Evolutionary conservation across 1,284 basidiomycete species (phyloP).

Genomic region (Ceratobasidium sp.): DNA sequence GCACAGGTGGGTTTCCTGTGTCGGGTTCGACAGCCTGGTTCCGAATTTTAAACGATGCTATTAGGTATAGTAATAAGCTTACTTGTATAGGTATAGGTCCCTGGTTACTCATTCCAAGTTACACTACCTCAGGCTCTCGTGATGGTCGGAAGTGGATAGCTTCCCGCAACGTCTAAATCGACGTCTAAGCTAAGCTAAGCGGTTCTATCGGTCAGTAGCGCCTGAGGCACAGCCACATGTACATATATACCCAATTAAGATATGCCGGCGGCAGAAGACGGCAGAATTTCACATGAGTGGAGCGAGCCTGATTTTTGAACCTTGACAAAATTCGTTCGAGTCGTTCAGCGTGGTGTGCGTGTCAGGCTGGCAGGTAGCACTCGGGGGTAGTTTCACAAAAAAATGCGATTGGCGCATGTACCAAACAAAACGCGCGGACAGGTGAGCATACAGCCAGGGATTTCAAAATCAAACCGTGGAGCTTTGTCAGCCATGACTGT

Average conservation of each 20-base stretch:
- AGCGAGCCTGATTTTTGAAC: no score
- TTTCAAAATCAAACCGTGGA: no score
- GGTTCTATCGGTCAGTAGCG: no score
- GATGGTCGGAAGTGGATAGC: neutral
- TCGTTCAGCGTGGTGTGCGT: no score
- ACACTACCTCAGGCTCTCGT: neutral
- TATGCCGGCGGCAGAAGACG: no score
- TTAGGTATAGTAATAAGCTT: neutral
- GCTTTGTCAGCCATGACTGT: no score
- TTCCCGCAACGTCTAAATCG: neutral
- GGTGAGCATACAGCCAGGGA: neutral
- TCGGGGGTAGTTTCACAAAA: conserved; percentile 3
- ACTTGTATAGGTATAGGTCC: neutral
- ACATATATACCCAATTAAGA: no score
- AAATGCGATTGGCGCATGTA: neutral
- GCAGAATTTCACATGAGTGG: no score
- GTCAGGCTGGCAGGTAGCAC: neutral
- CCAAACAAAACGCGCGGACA: conserved; percentile 19
- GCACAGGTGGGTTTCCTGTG: neutral
- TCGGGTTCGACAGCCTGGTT: neutral
- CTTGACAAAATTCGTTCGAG: no score
- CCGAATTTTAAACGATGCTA: neutral
- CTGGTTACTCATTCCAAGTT: neutral
- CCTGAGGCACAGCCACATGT: no score
- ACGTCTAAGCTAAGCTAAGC: no score